A percentile compares a stretch with the other conserved stretches of the same genome.
These are phyloP conservation scores for Prunus yedoensis DNA, from an alignment of 331 rosid genomes.

Conservation along the genomic window DNA sequence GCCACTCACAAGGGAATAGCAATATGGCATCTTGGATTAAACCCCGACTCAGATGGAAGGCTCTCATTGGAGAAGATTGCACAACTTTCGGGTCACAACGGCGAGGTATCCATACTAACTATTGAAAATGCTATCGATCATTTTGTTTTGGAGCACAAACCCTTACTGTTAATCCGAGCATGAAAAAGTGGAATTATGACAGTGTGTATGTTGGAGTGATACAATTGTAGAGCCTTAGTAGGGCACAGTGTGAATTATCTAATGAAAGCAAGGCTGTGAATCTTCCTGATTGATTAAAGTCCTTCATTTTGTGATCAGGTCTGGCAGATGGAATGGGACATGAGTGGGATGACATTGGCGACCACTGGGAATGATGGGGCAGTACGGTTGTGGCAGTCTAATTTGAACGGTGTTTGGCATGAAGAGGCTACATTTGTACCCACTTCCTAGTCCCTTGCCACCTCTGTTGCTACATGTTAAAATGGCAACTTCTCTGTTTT, in stretches of 20 bases:
- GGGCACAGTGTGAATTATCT: background rate
- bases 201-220: background rate
- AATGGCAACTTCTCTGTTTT: background rate
- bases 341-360: conserved; percentile 97
- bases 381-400: conserved; percentile 84
- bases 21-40: conserved; percentile 84
- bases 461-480: background rate
- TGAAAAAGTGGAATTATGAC: background rate
- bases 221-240: no score
- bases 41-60: conserved; percentile 71
- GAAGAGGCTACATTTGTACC: conserved; percentile 78
- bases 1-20: conserved; percentile 71
- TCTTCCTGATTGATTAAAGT: conserved; percentile 4
- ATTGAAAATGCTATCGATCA: background rate
- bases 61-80: conserved; percentile 70
- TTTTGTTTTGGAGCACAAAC: background rate
- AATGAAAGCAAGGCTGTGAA: background rate
- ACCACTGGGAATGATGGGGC: conserved; percentile 72
- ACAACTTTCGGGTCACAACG: conserved; percentile 62
- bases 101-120: conserved; percentile 51
- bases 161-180: background rate
- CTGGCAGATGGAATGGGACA: conserved; percentile 97
- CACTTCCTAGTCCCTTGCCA: conserved; percentile 43
- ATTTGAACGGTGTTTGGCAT: conserved; percentile 81
- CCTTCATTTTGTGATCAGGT: conserved; percentile 46